Evolutionary conservation across 352 stramenopile genomes (phyloP).

Genomic region (Phytophthora ramorum): DNA sequence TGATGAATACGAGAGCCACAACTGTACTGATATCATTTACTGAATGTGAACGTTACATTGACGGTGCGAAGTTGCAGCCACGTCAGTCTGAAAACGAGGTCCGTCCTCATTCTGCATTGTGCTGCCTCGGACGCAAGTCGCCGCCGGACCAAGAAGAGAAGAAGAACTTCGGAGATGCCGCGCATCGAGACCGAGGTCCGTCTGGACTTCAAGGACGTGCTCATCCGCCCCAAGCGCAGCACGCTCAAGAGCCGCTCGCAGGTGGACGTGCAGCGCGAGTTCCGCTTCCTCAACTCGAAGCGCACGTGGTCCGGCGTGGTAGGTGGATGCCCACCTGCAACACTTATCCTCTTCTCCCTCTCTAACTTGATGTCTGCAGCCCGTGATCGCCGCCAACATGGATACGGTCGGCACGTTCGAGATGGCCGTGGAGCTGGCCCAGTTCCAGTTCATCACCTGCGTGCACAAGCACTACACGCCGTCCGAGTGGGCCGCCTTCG

Average conservation of each 20-base stretch:
- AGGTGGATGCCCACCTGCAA: slow-evolving; percentile 2
- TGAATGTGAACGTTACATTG: too few relatives aligned
- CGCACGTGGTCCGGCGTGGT: slow-evolving; percentile 79
- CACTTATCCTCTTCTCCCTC: background rate
- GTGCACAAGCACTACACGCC: slow-evolving; percentile 92
- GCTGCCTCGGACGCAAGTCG: slow-evolving; percentile 41
- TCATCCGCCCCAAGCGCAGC: slow-evolving; percentile 94
- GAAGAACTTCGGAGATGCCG: slow-evolving; percentile 59
- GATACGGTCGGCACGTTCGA: slow-evolving; percentile 93
- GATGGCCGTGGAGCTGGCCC: slow-evolving; percentile 80
- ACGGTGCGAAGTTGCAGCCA: background rate
- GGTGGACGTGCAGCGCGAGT: slow-evolving; percentile 78
- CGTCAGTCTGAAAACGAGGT: slow-evolving; percentile 6
- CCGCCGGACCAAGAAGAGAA: slow-evolving; percentile 13
- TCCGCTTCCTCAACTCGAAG: slow-evolving; percentile 81
- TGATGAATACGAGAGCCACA: too few relatives aligned
- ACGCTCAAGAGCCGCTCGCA: slow-evolving; percentile 91
- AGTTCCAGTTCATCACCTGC: slow-evolving; percentile 89
- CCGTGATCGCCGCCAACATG: slow-evolving; percentile 93
- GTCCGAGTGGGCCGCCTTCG: slow-evolving; percentile 73
- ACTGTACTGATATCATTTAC: too few relatives aligned
- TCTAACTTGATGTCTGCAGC: slow-evolving; percentile 38
- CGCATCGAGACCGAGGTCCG: slow-evolving; percentile 92
- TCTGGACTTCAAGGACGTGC: slow-evolving; percentile 94
- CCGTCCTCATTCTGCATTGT: slow-evolving; percentile 41